Percentiles rank a stretch among this genome's conserved stretches.
phyloP scores from a whole-genome alignment of 1,139 yeast genomes.

The Keqinozyma sinolaborantium region DNA sequence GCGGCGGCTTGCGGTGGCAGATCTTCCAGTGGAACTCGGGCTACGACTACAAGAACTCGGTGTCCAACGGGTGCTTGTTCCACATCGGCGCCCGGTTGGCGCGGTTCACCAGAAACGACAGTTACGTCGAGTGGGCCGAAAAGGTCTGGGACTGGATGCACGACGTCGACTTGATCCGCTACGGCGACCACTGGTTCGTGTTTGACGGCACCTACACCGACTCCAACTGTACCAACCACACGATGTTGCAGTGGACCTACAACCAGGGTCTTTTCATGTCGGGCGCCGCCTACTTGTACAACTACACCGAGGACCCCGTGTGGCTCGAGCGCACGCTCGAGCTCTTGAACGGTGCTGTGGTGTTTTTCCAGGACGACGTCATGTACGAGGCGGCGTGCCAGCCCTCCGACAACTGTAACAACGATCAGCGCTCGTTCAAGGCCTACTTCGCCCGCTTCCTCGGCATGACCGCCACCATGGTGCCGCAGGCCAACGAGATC shows the following conservation, averaged over 20 bases:
- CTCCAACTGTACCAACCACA: constrained; percentile 51
- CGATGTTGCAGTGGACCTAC: constrained; percentile 78
- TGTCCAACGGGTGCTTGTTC: constrained; percentile 88
- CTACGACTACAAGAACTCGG: constrained; percentile 86
- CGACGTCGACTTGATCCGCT: constrained; percentile 51
- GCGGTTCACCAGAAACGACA: constrained; percentile 69
- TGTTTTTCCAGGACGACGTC: constrained; percentile 58
- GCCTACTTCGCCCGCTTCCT: constrained; percentile 76
- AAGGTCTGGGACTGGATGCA: constrained; percentile 80
- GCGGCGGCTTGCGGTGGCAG: constrained; percentile 96
- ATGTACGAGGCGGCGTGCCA: constrained; percentile 87
- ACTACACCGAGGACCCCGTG: constrained; percentile 59
- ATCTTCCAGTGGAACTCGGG: constrained; percentile 94
- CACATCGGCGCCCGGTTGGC: constrained; percentile 85
- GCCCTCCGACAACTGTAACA: constrained; percentile 57
- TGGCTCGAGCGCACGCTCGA: constrained; percentile 66
- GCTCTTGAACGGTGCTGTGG: constrained; percentile 48
- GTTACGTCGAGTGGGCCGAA: constrained; percentile 80
- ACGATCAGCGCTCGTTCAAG: constrained; percentile 87
- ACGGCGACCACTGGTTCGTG: constrained; percentile 45
- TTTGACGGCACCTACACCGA: constrained; percentile 75
- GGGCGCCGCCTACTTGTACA: constrained; percentile 82
- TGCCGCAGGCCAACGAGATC: constrained; percentile 55
- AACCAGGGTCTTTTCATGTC: constrained; percentile 78
- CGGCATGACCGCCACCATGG: constrained; percentile 70